Evolutionary conservation across 257 asterid species (phyloP).

Genomic region (Anisodus acutangulus): DNA sequence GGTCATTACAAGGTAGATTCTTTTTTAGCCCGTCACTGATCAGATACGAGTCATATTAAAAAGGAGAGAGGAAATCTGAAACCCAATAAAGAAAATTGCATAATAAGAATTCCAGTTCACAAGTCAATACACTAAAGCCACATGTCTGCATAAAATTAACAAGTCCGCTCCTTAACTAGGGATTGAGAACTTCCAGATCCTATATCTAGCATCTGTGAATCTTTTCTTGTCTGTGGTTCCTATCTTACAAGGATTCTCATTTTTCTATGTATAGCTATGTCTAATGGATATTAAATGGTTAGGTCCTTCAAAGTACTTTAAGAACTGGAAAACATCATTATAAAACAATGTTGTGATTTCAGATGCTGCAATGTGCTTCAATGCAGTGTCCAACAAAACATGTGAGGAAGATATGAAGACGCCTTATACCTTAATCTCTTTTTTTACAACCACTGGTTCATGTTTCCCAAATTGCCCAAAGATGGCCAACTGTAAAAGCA

Average conservation of each 20-base stretch:
- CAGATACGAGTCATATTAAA: not conserved
- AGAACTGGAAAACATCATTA: not conserved
- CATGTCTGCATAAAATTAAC: conserved; percentile 19
- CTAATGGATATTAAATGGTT: not conserved
- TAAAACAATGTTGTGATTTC: not conserved
- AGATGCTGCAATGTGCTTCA: not conserved
- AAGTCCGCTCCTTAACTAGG: conserved; percentile 1
- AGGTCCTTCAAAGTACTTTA: not conserved
- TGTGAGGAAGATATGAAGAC: not conserved
- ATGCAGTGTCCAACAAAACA: conserved; percentile 15
- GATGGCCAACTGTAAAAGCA: not conserved
- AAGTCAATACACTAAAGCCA: not conserved
- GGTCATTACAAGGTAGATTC: not conserved
- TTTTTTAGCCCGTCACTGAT: conserved; percentile 8
- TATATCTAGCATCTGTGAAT: conserved; percentile 17
- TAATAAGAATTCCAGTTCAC: not conserved
- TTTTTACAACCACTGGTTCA: not conserved
- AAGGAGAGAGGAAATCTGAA: not conserved
- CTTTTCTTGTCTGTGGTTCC: not conserved
- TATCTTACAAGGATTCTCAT: not conserved
- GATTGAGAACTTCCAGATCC: conserved; percentile 21
- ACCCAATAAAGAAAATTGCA: conserved; percentile 16
- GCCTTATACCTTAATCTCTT: not conserved
- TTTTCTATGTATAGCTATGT: not conserved
- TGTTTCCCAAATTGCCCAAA: conserved; percentile 9